Evolutionary conservation across 225 moss, liverwort and hornwort species (phyloP), one percentile per base, ranked within the genome.

Genomic region (Straminergon stramineum): DNA sequence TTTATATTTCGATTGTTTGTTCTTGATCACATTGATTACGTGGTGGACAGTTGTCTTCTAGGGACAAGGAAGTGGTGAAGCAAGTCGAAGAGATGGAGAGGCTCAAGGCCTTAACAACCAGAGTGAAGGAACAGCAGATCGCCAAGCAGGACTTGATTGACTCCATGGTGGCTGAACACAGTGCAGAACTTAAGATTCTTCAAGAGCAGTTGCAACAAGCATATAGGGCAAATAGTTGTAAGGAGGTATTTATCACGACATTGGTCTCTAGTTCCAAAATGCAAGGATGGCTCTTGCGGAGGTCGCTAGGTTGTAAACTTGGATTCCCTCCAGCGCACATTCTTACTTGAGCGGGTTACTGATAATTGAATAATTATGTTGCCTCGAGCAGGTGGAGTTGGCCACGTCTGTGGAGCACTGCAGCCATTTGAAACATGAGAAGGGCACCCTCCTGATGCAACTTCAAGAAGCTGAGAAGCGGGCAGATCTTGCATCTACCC

Each of bases 401-500:
- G 92, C 91, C 52, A 91, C 94, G 26, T 95, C 87, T 86, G 90
- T 93, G 22, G 93, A 98, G 87, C 91, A 90, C 84, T 95, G 94
- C 86, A 93, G 81, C 84, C 95, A 94, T 82, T 89, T 96, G 86
- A 91, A 89, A 41, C 93, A 95, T 90, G 97, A 95, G 74, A 94
- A 94, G 74, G 92, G 96, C 74, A 91, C 75, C 57, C 91, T 99
- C 89, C 90, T 96, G 68, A 83, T 89, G 87, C 95, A 96, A 89
- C 96, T 97, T 85, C 96, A 96, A 87, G 94, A 90, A 82, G 96
- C 95, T 71, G 93, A 93, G 78, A 95, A 97, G 86, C 95, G 96
- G 22, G 97, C 96, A 78, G 92, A 96, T 92, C 84, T 94, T 84
- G 97, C 97, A 75, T 96, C 97, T 79, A 88, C 93, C 35, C 94